These are phyloP conservation scores for Penicillium chermesinum DNA, from an alignment of 495 filamentous ascomycete species.

Conservation along the genomic window DNA sequence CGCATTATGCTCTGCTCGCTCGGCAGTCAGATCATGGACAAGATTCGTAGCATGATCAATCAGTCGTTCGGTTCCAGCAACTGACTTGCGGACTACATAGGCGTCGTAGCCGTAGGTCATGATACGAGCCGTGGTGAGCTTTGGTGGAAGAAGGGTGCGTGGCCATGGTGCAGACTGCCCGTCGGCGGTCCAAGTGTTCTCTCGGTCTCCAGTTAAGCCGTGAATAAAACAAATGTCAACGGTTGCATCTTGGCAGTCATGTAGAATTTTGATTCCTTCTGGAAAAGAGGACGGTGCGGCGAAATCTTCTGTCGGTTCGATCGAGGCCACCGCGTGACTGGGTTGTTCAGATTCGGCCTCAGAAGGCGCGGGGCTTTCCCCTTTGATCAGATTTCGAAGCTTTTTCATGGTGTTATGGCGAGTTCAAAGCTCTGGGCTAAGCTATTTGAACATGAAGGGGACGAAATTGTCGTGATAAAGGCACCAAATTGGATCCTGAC, in stretches of 20 bases:
- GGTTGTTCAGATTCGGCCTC: too few species aligned
- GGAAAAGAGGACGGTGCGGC: too few species aligned
- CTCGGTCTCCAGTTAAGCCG: constrained; percentile 25
- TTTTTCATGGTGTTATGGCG: too few species aligned
- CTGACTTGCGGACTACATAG: constrained; percentile 13
- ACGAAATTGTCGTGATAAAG: too few species aligned
- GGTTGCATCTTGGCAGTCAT: constrained; percentile 13
- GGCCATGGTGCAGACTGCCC: constrained; percentile 20
- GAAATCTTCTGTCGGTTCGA: too few species aligned
- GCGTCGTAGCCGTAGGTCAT: constrained; percentile 29
- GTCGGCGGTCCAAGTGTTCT: constrained; percentile 23
- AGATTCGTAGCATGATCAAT: constrained; percentile 24
- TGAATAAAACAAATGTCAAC: constrained; percentile 32
- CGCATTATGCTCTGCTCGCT: constrained; percentile 11
- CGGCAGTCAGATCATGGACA: constrained; percentile 18
- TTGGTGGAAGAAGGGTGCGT: constrained; percentile 15
- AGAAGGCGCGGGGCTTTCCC: too few species aligned
- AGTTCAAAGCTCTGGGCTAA: too few species aligned
- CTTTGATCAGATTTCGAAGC: too few species aligned
- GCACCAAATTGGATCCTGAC: too few species aligned
- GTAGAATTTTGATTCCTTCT: constrained; percentile 13
- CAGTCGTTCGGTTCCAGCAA: constrained; percentile 16
- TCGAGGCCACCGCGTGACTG: too few species aligned
- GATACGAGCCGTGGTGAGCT: constrained; percentile 22
- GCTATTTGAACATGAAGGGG: too few species aligned